Evolutionary conservation across 352 stramenopile species (phyloP).

Genomic region (Phytopythium chamaehyphon): DNA sequence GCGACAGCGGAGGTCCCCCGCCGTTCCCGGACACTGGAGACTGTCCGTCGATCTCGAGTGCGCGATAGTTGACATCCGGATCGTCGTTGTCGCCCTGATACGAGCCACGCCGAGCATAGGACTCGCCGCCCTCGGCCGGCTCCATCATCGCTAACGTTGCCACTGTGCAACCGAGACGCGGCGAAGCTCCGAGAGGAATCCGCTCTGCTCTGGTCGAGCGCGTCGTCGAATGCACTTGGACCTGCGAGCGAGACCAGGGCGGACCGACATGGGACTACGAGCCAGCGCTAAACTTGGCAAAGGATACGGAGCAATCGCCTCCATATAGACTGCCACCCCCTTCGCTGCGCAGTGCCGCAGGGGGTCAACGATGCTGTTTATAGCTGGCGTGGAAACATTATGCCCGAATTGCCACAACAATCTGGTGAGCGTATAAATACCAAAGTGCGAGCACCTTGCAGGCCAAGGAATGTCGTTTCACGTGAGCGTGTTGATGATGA

Average conservation of each 20-base stretch:
- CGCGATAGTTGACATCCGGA: constrained; percentile 39
- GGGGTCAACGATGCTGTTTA: no score
- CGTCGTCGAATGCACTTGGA: neutral
- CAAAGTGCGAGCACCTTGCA: no score
- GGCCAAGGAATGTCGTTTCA: no score
- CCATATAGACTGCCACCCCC: no score
- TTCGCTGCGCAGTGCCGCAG: no score
- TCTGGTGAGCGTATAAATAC: no score
- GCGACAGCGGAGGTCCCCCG: neutral
- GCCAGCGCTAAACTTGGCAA: neutral
- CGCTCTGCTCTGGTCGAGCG: neutral
- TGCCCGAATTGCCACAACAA: no score
- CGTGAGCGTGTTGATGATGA: no score
- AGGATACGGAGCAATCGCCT: no score
- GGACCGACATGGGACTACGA: constrained; percentile 2
- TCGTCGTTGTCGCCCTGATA: constrained; percentile 36
- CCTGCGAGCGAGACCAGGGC: neutral
- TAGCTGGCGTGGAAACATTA: no score
- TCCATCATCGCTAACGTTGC: constrained; percentile 1
- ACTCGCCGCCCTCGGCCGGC: neutral
- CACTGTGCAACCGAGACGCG: neutral
- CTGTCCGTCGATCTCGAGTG: constrained; percentile 36
- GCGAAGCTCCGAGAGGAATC: neutral
- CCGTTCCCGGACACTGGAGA: constrained; percentile 2
- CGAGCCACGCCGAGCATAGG: constrained; percentile 21